A percentile compares a stretch with the other conserved stretches of the same genome.
phyloP scores from a whole-genome alignment of 2,329 filamentous ascomycete species.

The Pseudofabraea citricarpa region DNA sequence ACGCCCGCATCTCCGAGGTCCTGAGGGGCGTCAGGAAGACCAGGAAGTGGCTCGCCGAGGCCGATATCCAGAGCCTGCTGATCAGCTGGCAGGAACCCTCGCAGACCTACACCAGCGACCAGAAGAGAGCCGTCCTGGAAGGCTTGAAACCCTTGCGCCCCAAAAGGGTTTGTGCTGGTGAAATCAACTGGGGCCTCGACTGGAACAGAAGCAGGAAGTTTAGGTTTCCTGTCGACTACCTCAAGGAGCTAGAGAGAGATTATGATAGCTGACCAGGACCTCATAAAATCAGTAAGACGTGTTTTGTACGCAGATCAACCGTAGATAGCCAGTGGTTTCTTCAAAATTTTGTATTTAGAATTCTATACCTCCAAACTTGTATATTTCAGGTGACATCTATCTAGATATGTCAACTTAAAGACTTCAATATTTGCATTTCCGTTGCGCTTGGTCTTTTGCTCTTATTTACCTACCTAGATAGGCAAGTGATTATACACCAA shows the following conservation, averaged over 20 bases:
- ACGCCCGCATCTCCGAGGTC: constrained; percentile 14
- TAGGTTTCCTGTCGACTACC: constrained; percentile 19
- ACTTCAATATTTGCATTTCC: no score
- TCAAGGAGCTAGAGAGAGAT: constrained; percentile 21
- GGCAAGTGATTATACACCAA: no score
- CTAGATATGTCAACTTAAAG: no score
- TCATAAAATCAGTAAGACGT: no score
- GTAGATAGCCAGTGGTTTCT: no score
- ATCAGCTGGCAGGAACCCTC: constrained; percentile 24
- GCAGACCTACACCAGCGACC: constrained; percentile 22
- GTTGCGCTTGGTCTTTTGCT: no score
- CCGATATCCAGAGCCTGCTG: constrained; percentile 17
- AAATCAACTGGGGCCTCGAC: constrained; percentile 23
- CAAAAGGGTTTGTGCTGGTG: constrained; percentile 14
- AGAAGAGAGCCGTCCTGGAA: constrained; percentile 22
- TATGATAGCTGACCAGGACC: no score
- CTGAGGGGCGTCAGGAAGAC: constrained; percentile 21
- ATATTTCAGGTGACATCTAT: no score
- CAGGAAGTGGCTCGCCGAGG: constrained; percentile 20
- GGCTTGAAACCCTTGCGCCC: constrained; percentile 17
- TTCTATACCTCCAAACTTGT: no score
- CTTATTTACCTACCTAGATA: no score
- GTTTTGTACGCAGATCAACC: no score
- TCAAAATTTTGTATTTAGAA: no score
- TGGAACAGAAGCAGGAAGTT: constrained; percentile 22